Evolutionary conservation across 2,329 filamentous ascomycete species (phyloP).

Genomic region (Rutstroemia sp.): DNA sequence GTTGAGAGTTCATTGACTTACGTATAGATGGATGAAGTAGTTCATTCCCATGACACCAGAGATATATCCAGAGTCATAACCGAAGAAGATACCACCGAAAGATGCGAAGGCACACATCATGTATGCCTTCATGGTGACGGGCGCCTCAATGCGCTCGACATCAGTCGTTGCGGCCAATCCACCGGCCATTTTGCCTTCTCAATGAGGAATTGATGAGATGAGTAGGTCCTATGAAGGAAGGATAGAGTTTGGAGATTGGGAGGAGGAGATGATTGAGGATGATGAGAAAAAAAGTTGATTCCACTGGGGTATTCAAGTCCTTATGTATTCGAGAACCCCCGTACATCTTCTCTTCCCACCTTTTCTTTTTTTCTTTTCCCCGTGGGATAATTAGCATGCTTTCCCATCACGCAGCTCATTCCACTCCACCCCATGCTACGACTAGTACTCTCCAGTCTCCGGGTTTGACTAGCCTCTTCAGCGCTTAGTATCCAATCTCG

Average conservation of each 20-base stretch:
- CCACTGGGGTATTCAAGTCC: not conserved
- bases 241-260: not conserved
- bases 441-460: too few species aligned
- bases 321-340: slow-evolving; percentile 4
- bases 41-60: slow-evolving; percentile 47
- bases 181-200: slow-evolving; percentile 3
- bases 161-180: slow-evolving; percentile 40
- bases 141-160: slow-evolving; percentile 61
- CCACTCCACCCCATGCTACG: too few species aligned
- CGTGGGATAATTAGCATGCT: too few species aligned
- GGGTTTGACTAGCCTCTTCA: too few species aligned
- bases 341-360: not conserved
- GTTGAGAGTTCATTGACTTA: slow-evolving; percentile 13
- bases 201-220: not conserved
- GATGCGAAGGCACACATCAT: slow-evolving; percentile 63
- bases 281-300: not conserved
- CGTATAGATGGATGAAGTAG: slow-evolving; percentile 29
- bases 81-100: slow-evolving; percentile 51
- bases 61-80: slow-evolving; percentile 73
- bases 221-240: not conserved
- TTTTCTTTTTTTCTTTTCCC: too few species aligned
- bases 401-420: too few species aligned
- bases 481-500: not conserved
- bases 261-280: not conserved
- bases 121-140: slow-evolving; percentile 62